These are phyloP conservation scores for Gillenia trifoliata DNA, from an alignment of 306 rosid species.

Conservation along the genomic window DNA sequence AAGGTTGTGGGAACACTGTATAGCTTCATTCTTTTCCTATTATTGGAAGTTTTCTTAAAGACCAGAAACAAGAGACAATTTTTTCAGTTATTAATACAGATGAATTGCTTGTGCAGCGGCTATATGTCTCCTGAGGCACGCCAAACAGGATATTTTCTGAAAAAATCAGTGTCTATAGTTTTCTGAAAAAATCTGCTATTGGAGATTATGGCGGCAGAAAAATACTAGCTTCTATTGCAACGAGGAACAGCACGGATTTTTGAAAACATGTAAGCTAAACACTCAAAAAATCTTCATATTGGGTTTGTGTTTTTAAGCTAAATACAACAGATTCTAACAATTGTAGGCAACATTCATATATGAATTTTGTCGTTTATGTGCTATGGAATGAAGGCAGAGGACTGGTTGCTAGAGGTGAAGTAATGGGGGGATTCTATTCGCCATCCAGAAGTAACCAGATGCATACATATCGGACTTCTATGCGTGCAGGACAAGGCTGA, in stretches of 20 bases:
- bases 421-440: not conserved
- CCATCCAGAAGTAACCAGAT: constrained; percentile 13
- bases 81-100: no score
- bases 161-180: constrained; percentile 27
- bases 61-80: not conserved
- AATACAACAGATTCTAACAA: not conserved
- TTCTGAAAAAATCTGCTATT: constrained; percentile 24
- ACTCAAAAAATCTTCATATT: not conserved
- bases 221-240: constrained; percentile 14
- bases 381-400: constrained; percentile 16
- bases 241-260: constrained; percentile 13
- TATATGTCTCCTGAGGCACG: constrained; percentile 33
- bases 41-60: not conserved
- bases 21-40: not conserved
- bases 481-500: constrained; percentile 19
- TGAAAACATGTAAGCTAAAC: constrained; percentile 20
- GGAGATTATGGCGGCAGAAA: constrained; percentile 11
- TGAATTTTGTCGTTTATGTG: constrained; percentile 1
- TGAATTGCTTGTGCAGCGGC: constrained; percentile 4
- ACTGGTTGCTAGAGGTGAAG: constrained; percentile 1
- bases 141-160: constrained; percentile 9
- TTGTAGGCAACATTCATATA: not conserved
- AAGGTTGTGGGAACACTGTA: constrained; percentile 31
- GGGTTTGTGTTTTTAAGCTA: no score
- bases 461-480: constrained; percentile 15